A percentile compares a stretch with the other conserved stretches of the same genome.
phyloP scores from a whole-genome alignment of 129 eudicot genomes.

The Ambrosia artemisiifolia region DNA sequence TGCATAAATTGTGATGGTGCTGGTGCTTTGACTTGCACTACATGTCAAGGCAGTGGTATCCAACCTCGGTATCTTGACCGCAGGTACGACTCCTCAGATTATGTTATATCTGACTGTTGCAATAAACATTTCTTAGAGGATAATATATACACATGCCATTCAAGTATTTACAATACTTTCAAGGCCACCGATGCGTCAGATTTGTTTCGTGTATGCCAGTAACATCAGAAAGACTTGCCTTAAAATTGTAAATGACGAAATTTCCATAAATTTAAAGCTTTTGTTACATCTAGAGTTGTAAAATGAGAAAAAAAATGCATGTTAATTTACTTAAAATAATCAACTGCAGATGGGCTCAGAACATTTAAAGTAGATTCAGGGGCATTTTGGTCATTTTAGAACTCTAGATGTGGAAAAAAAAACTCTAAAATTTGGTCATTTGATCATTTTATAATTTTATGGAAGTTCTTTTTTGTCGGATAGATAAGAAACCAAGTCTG shows the following conservation, averaged over 20 bases:
- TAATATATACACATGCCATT: neutral
- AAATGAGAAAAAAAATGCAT: neutral
- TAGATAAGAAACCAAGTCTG: neutral
- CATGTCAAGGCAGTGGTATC: slow-evolving; percentile 95
- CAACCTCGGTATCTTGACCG: slow-evolving; percentile 99
- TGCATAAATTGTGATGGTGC: slow-evolving; percentile 96
- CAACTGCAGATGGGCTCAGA: neutral
- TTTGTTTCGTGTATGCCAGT: neutral
- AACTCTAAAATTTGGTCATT: neutral
- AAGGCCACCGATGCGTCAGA: neutral
- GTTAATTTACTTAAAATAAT: neutral
- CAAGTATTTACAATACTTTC: neutral
- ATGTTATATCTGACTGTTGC: slow-evolving; percentile 4
- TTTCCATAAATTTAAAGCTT: neutral
- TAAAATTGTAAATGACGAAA: neutral
- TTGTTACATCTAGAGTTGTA: neutral
- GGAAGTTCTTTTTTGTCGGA: neutral
- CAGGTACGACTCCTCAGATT: slow-evolving; percentile 41
- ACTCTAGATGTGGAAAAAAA: neutral
- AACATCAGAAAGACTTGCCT: neutral
- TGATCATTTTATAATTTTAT: neutral
- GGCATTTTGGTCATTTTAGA: neutral
- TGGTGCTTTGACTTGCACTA: slow-evolving; percentile 91
- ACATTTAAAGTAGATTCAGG: neutral
- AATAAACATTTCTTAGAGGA: neutral